Base-by-base conservation (phyloP, 1,284 basidiomycete genomes). In the Vanrija pseudolonga region DNA sequence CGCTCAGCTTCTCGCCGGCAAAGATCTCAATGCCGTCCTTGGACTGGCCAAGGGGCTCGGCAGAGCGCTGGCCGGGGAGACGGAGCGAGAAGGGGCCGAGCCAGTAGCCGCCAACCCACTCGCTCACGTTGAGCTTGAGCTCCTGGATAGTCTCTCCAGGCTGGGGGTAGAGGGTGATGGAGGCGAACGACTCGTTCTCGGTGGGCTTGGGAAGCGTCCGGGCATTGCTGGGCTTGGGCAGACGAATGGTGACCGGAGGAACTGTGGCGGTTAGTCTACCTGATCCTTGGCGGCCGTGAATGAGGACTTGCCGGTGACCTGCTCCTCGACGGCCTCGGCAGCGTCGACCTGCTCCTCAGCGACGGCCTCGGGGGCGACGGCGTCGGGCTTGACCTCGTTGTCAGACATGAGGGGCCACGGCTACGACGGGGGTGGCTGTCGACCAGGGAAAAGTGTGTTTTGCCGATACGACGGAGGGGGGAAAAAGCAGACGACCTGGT, bases 21-120 rank as follows among this genome's bases (percentile, higher is more conserved):
- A 65, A 56, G 40, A 77, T 62, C 56, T 74, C 74, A 23, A 71
- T 59, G 15, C 67, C 65, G 57, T 74, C 74, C 48, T 66, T 68
- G 53, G 64, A 67, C 56, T 67, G 57, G 54, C 60, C 59, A 60
- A 62, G 50, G 44, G 57, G 47, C 53, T 67, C 55, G 17, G 48
- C 56, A 41, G 52, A 47, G 3, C 40, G 40, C 45, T 55, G 15
- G 22, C 58, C 59, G 6, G 70, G 69, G 3, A 74, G 63, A 39
- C 75, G 64, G 22, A 78, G 66, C 7, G 76, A 76, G 60, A 76
- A 77, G 0, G 76, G 76, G 17, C 76, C 76, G 22, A 78, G 68
- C 75, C 76, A 78, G 61, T 78, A 78, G 7, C 75, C 76, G 23
- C 72, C 73, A 9, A 71, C 63, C 69, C 72, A 77, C 47, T 78